Evolutionary conservation across 768 basidiomycete genomes (phyloP).

Genomic region (Dictyophora rubrovolvata): DNA sequence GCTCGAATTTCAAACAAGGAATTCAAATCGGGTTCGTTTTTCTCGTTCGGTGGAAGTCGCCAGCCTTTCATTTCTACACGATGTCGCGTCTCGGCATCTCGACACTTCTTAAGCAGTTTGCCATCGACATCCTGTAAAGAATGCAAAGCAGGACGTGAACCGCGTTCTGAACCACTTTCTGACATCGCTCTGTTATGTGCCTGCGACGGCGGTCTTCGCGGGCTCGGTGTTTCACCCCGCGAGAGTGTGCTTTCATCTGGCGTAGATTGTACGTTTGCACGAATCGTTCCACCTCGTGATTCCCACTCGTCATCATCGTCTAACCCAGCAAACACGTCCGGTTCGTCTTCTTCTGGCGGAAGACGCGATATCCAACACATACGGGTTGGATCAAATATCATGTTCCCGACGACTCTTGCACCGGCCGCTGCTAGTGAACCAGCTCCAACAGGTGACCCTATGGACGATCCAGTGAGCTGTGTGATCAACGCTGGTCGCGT

Average conservation of each 20-base stretch:
- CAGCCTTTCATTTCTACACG: slow-evolving; percentile 78
- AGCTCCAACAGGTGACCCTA: slow-evolving; percentile 67
- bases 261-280: slow-evolving; percentile 36
- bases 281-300: slow-evolving; percentile 70
- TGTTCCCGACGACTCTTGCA: slow-evolving; percentile 89
- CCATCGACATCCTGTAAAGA: slow-evolving; percentile 73
- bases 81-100: slow-evolving; percentile 73
- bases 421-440: slow-evolving; percentile 44
- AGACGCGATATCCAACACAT: slow-evolving; percentile 94
- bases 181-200: slow-evolving; percentile 53
- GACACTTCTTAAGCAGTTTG: slow-evolving; percentile 60
- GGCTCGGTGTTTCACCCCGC: slow-evolving; percentile 41
- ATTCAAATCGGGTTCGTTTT: slow-evolving; percentile 43
- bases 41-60: slow-evolving; percentile 25
- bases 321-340: slow-evolving; percentile 89
- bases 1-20: slow-evolving; percentile 75
- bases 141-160: slow-evolving; percentile 54
- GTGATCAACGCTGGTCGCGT: slow-evolving; percentile 93
- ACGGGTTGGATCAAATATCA: slow-evolving; percentile 89
- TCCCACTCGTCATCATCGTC: slow-evolving; percentile 78
- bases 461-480: slow-evolving; percentile 80
- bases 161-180: slow-evolving; percentile 69
- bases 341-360: slow-evolving; percentile 83
- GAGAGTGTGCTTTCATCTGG: slow-evolving; percentile 7
- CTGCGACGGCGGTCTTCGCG: slow-evolving; percentile 34